phyloP scores from a whole-genome alignment of 2,329 filamentous ascomycete genomes.

The Phialophora tarda region DNA sequence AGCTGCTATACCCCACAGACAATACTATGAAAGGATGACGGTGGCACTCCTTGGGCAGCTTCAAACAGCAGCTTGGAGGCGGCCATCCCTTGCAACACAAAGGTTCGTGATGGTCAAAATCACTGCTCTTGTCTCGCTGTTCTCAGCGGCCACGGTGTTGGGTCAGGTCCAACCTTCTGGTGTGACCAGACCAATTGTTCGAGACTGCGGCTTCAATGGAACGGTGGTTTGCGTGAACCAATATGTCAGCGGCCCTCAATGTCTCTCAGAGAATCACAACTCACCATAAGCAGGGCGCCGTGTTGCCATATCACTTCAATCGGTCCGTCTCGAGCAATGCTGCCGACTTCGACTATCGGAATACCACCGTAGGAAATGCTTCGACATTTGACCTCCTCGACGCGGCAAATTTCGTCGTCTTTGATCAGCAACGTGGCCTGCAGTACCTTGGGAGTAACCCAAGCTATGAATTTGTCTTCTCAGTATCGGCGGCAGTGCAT shows the following conservation, averaged over 20 bases:
- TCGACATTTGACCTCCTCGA: conserved; percentile 43
- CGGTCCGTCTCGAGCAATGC: conserved; percentile 42
- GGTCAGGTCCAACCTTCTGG: conserved; percentile 41
- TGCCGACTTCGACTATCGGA: conserved; percentile 41
- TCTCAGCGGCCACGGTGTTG: conserved; percentile 25
- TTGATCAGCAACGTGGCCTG: conserved; percentile 46
- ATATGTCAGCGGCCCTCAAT: conserved; percentile 42
- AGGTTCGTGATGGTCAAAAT: conserved; percentile 19
- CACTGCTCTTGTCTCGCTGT: conserved; percentile 12
- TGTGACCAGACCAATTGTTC: conserved; percentile 42
- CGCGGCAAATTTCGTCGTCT: conserved; percentile 48
- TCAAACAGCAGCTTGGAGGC: background rate
- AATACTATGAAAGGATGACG: conserved; percentile 5
- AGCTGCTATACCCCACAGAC: conserved; percentile 20
- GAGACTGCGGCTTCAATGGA: conserved; percentile 41
- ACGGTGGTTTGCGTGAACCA: conserved; percentile 48
- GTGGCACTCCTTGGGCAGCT: background rate
- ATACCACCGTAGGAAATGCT: conserved; percentile 46
- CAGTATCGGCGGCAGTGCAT: conserved; percentile 48
- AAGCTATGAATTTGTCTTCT: conserved; percentile 48
- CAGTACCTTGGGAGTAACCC: conserved; percentile 48
- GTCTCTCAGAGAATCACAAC: background rate
- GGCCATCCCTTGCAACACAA: background rate
- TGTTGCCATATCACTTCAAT: conserved; percentile 49
- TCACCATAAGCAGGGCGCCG: conserved; percentile 30